Base-by-base conservation (phyloP, 2,329 filamentous ascomycete genomes). In the Diplodia sapinea region DNA sequence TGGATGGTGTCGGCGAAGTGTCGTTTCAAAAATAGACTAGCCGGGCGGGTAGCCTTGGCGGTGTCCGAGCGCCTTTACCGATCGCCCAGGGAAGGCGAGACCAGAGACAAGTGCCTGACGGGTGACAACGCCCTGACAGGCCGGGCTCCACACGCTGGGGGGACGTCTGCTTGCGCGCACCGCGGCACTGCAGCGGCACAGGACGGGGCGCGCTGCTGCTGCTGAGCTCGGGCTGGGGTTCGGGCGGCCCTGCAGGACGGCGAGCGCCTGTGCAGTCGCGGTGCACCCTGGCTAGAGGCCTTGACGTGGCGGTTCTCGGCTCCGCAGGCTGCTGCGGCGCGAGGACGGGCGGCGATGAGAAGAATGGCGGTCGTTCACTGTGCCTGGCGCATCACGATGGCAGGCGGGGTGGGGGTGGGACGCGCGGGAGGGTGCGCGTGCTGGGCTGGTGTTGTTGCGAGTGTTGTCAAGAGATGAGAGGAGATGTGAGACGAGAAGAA, bases 291-390 rank as follows among this genome's bases (percentile, higher is more conserved):
- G 59, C 59, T 63, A 63, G 43, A 47, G 59, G 59, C 47, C 47
- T 63, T 63, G 59, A 63, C 59, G 59, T 63, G 59, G 59, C 59
- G 59, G 59, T 63, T 63, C 59, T 63, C 59, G 59, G 47, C 43
- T 63, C 59, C 57, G 59, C 43, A 51, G 59, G 59, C 47, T 51
- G 59, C 31, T 63, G 59, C 59, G 43, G 59, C 47, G 51, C 31
- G 59, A 29, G 47, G 43, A 26, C 26, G 11, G 43, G 47, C 38
- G 59, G 40, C 33, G 59, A 38, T 36, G 59, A 40, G 47, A 38
- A 31, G 47, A 20, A 47, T 26, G 31, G 31, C 20, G 29, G 31
- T 36, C 29, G 17, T 33, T 63, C 31, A 63, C 59, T 63, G 59
- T 11, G 59, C 59, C 59, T 63, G 59, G 47, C 59, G 59, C 59